Evolutionary conservation across 176 grass and related monocot species (phyloP).

Genomic region (Metroxylon sagu): DNA sequence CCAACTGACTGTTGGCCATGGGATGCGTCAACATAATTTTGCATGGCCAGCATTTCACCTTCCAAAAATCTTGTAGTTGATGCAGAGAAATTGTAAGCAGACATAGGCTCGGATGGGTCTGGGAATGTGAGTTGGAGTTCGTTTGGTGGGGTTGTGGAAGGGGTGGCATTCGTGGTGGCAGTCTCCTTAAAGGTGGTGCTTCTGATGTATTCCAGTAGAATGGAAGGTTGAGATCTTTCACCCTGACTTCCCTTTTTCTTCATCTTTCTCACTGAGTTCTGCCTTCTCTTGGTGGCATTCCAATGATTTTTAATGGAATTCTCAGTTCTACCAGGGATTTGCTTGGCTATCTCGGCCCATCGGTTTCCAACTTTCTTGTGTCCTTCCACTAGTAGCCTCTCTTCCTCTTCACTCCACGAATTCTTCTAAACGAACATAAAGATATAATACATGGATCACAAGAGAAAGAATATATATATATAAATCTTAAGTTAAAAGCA

Average conservation of each 20-base stretch:
- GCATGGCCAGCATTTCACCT: too few species aligned
- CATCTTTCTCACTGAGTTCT: slow-evolving; percentile 36
- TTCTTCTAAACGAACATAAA: slow-evolving; percentile 28
- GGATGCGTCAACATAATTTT: too few species aligned
- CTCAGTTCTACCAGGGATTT: slow-evolving; percentile 53
- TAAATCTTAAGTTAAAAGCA: too few species aligned
- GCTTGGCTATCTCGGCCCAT: slow-evolving; percentile 48
- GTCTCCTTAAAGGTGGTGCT: background rate
- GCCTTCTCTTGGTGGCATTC: slow-evolving; percentile 66
- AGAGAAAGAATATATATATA: too few species aligned
- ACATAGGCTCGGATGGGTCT: too few species aligned
- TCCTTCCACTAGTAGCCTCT: slow-evolving; percentile 34
- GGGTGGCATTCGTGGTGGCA: background rate
- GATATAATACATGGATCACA: too few species aligned
- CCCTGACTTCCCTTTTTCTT: slow-evolving; percentile 44
- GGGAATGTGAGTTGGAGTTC: too few species aligned
- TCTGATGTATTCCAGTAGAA: slow-evolving; percentile 58
- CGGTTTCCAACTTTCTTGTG: slow-evolving; percentile 46
- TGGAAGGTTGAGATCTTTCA: slow-evolving; percentile 15
- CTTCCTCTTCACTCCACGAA: slow-evolving; percentile 53
- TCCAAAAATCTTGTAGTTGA: background rate
- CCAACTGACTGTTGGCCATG: background rate
- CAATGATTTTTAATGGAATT: slow-evolving; percentile 85
- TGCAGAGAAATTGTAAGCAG: too few species aligned
- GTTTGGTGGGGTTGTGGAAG: background rate